Conservation (phyloP, 177 flowering plant species). For the Tripterygium wilfordii region DNA sequence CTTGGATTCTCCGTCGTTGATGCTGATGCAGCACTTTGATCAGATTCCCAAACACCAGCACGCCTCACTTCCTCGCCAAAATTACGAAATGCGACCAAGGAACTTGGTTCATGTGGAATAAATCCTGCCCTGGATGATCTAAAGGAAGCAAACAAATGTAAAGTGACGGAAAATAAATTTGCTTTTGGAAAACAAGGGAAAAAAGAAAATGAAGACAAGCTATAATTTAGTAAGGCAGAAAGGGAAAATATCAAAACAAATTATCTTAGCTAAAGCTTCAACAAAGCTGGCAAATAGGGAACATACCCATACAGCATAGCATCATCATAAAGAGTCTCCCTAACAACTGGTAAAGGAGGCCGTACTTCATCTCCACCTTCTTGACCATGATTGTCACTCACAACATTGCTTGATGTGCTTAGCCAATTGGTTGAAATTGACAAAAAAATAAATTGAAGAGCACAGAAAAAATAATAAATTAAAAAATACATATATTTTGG, state of each 20-base stretch:
- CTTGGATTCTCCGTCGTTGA: constrained; percentile 52
- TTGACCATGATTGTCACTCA: constrained; percentile 22
- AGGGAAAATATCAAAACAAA: no score
- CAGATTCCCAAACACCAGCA: constrained; percentile 80
- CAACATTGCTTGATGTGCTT: constrained; percentile 29
- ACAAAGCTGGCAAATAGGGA: no score
- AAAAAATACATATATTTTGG: no score
- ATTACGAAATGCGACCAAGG: constrained; percentile 79
- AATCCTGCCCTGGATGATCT: constrained; percentile 46
- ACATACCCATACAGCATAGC: constrained; percentile 63
- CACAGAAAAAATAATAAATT: no score
- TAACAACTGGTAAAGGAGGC: constrained; percentile 86
- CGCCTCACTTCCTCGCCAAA: constrained; percentile 77
- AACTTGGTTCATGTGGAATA: constrained; percentile 44
- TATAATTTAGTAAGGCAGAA: no score
- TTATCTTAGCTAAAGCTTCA: no score
- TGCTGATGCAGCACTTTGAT: constrained; percentile 51
- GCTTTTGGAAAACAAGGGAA: no score
- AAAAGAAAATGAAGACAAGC: no score
- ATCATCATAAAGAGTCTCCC: constrained; percentile 86
- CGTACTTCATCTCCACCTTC: constrained; percentile 62
- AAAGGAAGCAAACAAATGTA: constrained; percentile 1
- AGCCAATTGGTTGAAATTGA: constrained; percentile 6
- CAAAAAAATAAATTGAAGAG: constrained; percentile 1
- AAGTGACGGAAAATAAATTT: neutral